Conservation (phyloP, 306 rosid genomes). For the Begonia peltatifolia region DNA sequence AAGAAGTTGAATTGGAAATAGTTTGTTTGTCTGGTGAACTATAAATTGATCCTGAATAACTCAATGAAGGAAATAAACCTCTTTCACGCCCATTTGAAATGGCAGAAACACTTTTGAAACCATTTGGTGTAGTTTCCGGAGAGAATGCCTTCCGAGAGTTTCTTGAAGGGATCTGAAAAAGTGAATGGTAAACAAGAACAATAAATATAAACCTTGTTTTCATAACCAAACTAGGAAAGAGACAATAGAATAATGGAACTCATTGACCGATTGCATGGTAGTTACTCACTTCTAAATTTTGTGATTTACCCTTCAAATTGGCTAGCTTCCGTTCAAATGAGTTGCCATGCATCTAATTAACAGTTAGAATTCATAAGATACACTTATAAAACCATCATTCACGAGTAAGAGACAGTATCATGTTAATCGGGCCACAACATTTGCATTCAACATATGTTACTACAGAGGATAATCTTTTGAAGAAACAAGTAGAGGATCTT, state of each 20-base stretch:
- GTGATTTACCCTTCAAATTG: conserved; percentile 49
- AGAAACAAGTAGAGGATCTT: no score
- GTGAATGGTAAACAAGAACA: conserved; percentile 8
- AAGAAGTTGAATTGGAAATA: conserved; percentile 23
- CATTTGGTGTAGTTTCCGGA: conserved; percentile 48
- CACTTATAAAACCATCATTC: no score
- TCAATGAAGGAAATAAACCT: conserved; percentile 54
- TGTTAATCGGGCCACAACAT: no score
- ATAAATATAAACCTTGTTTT: neutral
- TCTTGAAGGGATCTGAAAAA: conserved; percentile 45
- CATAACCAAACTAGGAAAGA: neutral
- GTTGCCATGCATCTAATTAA: conserved; percentile 71
- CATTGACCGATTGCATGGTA: neutral
- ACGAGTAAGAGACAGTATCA: no score
- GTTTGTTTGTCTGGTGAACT: conserved; percentile 22
- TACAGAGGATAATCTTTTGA: no score
- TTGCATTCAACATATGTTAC: no score
- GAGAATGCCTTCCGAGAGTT: conserved; percentile 41
- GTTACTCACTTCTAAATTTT: conserved; percentile 45
- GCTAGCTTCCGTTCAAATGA: conserved; percentile 95
- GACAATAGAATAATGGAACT: neutral
- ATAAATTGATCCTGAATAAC: conserved; percentile 23
- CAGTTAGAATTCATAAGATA: no score
- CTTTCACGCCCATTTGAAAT: conserved; percentile 46
- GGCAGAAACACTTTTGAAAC: conserved; percentile 36